A percentile compares a stretch with the other conserved stretches of the same genome.
These are phyloP conservation scores for Exserohilum rostratum DNA, from an alignment of 2,329 filamentous ascomycete species.

Conservation along the genomic window DNA sequence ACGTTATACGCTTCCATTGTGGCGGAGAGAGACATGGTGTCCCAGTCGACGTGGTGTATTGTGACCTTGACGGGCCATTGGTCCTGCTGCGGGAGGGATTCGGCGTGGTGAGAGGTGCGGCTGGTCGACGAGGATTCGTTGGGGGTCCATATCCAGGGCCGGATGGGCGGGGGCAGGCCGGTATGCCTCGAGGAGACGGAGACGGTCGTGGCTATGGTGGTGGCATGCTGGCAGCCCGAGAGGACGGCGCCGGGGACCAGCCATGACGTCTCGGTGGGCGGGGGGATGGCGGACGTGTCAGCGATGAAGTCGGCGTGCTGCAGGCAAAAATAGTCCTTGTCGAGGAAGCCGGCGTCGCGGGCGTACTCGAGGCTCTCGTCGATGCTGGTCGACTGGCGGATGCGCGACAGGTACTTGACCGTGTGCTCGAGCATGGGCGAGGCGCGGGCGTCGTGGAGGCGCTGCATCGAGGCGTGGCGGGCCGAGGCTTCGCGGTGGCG, in stretches of 20 bases:
- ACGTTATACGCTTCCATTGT: slow-evolving; percentile 76
- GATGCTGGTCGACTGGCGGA: slow-evolving; percentile 60
- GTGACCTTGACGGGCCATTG: slow-evolving; percentile 72
- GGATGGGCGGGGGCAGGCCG: slow-evolving; percentile 36
- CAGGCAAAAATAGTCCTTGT: slow-evolving; percentile 59
- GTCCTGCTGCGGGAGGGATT: slow-evolving; percentile 54
- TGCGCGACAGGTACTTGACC: slow-evolving; percentile 65
- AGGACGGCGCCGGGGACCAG: slow-evolving; percentile 66
- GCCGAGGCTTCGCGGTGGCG: slow-evolving; percentile 8
- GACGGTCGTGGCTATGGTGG: slow-evolving; percentile 39
- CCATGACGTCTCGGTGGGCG: slow-evolving; percentile 65
- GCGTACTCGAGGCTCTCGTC: slow-evolving; percentile 62
- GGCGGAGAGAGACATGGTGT: slow-evolving; percentile 66
- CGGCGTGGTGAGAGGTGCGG: slow-evolving; percentile 24
- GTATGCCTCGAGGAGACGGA: slow-evolving; percentile 20
- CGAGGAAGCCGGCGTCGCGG: slow-evolving; percentile 59
- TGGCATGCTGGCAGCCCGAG: slow-evolving; percentile 66
- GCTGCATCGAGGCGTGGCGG: slow-evolving; percentile 12
- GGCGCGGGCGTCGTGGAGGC: slow-evolving; percentile 23
- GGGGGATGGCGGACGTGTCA: slow-evolving; percentile 58
- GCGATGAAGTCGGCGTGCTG: slow-evolving; percentile 64
- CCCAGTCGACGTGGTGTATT: slow-evolving; percentile 66
- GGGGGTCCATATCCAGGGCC: slow-evolving; percentile 49
- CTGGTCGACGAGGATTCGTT: slow-evolving; percentile 35
- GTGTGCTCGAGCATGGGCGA: slow-evolving; percentile 60